Percentiles rank a stretch among this genome's conserved stretches.
phyloP scores from a whole-genome alignment of 2,329 filamentous ascomycete species.

The Ceratocystis diversiconidia region DNA sequence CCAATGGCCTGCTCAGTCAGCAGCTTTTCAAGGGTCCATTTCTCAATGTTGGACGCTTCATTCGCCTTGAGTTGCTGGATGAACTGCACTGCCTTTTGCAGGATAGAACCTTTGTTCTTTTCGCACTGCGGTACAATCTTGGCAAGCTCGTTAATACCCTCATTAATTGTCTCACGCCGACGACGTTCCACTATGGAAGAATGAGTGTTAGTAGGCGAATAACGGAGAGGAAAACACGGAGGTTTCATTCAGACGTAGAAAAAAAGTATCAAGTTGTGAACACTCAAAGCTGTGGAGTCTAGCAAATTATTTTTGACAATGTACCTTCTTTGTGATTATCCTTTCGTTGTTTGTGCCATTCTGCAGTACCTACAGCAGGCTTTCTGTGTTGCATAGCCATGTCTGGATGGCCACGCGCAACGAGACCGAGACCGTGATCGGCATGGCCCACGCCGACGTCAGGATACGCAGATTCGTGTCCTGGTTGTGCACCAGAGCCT shows the following conservation, averaged over 20 bases:
- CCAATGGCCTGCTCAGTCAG: constrained; percentile 78
- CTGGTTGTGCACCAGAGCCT: neutral
- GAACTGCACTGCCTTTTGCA: constrained; percentile 85
- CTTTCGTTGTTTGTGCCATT: constrained; percentile 95
- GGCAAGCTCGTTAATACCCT: constrained; percentile 93
- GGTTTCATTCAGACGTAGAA: neutral
- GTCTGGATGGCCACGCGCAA: constrained; percentile 7
- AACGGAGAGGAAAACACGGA: neutral
- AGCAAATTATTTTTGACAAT: constrained; percentile 21
- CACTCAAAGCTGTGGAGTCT: neutral
- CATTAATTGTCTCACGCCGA: constrained; percentile 93
- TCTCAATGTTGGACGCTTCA: constrained; percentile 83
- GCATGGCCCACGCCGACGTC: constrained; percentile 6
- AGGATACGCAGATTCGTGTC: constrained; percentile 2
- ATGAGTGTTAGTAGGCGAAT: constrained; percentile 21
- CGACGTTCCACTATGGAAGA: constrained; percentile 69
- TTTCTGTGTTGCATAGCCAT: constrained; percentile 36
- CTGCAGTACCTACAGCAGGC: constrained; percentile 83
- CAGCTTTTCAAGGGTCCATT: constrained; percentile 84
- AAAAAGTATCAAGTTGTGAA: neutral
- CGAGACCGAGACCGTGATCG: constrained; percentile 6
- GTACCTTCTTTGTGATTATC: constrained; percentile 98
- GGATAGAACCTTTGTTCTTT: constrained; percentile 96
- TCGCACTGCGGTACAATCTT: constrained; percentile 97
- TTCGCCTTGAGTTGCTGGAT: constrained; percentile 92